These are phyloP conservation scores for Saccharomycopsis olivae DNA, from an alignment of 805 yeast genomes.

Conservation along the genomic window DNA sequence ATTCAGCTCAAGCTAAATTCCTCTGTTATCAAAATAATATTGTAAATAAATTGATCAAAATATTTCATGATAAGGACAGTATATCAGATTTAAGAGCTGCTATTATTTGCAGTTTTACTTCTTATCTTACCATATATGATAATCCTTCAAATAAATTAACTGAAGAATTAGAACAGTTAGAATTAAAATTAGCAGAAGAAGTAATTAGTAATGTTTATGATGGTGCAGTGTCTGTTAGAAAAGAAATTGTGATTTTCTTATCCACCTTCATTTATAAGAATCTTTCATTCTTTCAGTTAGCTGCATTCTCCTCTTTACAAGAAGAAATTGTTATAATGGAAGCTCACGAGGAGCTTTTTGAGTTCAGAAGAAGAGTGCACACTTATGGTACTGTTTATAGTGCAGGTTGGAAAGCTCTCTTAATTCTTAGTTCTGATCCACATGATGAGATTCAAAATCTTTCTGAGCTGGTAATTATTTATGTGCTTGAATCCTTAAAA, in stretches of 20 bases:
- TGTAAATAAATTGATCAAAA: constrained; percentile 40
- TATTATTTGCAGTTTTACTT: constrained; percentile 59
- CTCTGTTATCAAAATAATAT: constrained; percentile 57
- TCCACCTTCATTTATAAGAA: constrained; percentile 65
- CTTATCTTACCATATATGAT: constrained; percentile 26
- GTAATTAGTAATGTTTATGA: constrained; percentile 65
- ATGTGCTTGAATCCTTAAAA: constrained; percentile 28
- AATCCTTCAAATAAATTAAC: constrained; percentile 7
- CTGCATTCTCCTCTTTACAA: constrained; percentile 76
- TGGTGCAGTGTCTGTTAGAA: constrained; percentile 81
- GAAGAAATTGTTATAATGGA: constrained; percentile 65
- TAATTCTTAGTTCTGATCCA: constrained; percentile 80
- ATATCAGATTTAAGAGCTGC: constrained; percentile 94
- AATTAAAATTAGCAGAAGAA: constrained; percentile 57
- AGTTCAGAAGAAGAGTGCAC: constrained; percentile 54
- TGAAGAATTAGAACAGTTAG: constrained; percentile 51
- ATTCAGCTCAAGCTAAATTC: constrained; percentile 65
- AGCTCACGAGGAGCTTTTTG: constrained; percentile 49
- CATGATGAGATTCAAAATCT: constrained; percentile 58
- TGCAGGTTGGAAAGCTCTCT: constrained; percentile 77
- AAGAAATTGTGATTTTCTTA: constrained; percentile 71
- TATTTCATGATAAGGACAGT: constrained; percentile 58
- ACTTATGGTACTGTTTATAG: constrained; percentile 83
- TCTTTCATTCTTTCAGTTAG: constrained; percentile 65
- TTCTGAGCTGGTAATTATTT: constrained; percentile 20